Percentiles rank a stretch among this genome's conserved stretches.
These are phyloP conservation scores for Brasilioporus rufonigricans DNA, from an alignment of 768 basidiomycete species.

Conservation along the genomic window DNA sequence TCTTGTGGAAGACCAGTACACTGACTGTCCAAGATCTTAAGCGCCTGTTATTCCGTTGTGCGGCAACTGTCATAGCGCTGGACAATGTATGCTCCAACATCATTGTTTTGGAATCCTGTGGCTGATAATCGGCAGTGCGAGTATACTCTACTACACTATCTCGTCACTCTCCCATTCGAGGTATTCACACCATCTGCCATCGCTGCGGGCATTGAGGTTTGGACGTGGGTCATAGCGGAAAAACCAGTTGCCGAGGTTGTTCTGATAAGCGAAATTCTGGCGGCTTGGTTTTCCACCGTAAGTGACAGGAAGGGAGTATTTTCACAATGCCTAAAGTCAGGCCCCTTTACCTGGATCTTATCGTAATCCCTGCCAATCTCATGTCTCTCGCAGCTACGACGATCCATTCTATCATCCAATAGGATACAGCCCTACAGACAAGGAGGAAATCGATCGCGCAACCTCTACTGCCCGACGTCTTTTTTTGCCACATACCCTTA, in stretches of 20 bases:
- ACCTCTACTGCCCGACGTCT: constrained; percentile 67
- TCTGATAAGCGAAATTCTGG: constrained; percentile 80
- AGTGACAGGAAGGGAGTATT: constrained; percentile 80
- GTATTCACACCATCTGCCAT: constrained; percentile 86
- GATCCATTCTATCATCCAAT: constrained; percentile 89
- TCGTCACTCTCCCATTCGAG: constrained; percentile 86
- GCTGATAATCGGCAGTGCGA: constrained; percentile 59
- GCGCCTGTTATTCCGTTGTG: constrained; percentile 82
- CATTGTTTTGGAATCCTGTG: background rate
- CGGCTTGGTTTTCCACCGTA: constrained; percentile 86
- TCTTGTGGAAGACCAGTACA: constrained; percentile 68
- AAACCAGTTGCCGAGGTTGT: constrained; percentile 79
- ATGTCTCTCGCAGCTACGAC: constrained; percentile 55
- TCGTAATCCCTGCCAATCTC: background rate
- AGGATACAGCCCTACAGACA: constrained; percentile 88
- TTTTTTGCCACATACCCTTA: constrained; percentile 77
- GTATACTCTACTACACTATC: constrained; percentile 78
- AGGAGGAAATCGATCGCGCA: constrained; percentile 74
- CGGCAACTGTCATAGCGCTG: constrained; percentile 72
- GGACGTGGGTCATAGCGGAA: constrained; percentile 95
- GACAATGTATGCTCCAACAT: constrained; percentile 45
- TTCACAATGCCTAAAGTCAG: constrained; percentile 76
- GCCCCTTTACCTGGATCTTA: constrained; percentile 7
- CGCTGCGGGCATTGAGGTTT: constrained; percentile 85
- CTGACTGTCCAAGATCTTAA: constrained; percentile 82